These are phyloP conservation scores for Citrus sinensis DNA, from an alignment of 345 rosid species.

Conservation along the genomic window DNA sequence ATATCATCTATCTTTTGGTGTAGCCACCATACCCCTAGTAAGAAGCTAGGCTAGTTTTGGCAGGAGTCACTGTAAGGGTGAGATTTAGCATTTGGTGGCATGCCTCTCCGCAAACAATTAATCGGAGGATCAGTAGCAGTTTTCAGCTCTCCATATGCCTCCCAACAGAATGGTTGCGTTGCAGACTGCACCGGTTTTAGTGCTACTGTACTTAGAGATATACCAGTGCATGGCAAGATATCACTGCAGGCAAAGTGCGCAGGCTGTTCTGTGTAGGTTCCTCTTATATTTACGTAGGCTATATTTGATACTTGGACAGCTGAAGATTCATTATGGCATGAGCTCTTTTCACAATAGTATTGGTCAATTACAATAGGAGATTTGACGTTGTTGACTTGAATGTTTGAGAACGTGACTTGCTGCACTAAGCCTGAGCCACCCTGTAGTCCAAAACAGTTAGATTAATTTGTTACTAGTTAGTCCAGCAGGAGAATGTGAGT, in stretches of 20 bases:
- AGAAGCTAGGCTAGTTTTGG: slow-evolving; percentile 22
- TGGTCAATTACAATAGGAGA: slow-evolving; percentile 85
- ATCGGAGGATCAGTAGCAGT: slow-evolving; percentile 63
- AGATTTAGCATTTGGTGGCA: slow-evolving; percentile 28
- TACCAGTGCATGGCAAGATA: slow-evolving; percentile 66
- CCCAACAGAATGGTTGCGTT: slow-evolving; percentile 66
- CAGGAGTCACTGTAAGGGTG: slow-evolving; percentile 38
- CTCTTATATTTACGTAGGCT: slow-evolving; percentile 64
- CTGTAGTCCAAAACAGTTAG: slow-evolving; percentile 28
- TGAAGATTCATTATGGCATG: slow-evolving; percentile 61
- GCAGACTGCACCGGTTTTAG: slow-evolving; percentile 46
- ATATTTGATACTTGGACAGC: slow-evolving; percentile 73
- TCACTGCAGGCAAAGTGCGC: slow-evolving; percentile 84
- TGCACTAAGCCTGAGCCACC: slow-evolving; percentile 89
- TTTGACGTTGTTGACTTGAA: slow-evolving; percentile 68
- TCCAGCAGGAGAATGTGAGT: not conserved
- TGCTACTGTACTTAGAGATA: slow-evolving; percentile 53
- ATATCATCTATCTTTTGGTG: not conserved
- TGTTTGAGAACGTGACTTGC: slow-evolving; percentile 78
- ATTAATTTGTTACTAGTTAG: slow-evolving; percentile 10
- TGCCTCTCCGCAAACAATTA: slow-evolving; percentile 52
- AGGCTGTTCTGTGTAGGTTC: slow-evolving; percentile 69
- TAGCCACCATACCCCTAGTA: not conserved
- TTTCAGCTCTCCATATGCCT: slow-evolving; percentile 70
- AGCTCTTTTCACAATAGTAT: slow-evolving; percentile 63